These are phyloP conservation scores for Tubosaeta brunneosetosa DNA, from an alignment of 768 basidiomycete species.

Conservation along the genomic window DNA sequence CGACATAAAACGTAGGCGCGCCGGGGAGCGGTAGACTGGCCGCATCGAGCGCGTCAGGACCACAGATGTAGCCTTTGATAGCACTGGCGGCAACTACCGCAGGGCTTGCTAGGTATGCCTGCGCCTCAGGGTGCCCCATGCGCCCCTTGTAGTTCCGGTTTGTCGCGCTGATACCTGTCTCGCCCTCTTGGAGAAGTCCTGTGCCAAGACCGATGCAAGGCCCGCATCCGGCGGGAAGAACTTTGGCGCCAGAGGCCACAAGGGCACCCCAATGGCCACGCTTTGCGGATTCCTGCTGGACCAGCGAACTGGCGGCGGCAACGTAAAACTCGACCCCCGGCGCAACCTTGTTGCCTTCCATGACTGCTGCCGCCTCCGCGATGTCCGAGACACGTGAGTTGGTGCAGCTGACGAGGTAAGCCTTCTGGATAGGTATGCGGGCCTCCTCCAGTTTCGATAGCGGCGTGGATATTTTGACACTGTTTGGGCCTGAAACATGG, in stretches of 20 bases:
- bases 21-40: conserved; percentile 44
- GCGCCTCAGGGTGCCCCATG: conserved; percentile 94
- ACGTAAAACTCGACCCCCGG: conserved; percentile 95
- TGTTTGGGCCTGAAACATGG: conserved; percentile 95
- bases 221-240: conserved; percentile 92
- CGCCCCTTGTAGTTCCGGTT: conserved; percentile 99
- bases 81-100: conserved; percentile 97
- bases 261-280: conserved; percentile 87
- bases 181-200: conserved; percentile 88
- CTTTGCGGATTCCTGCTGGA: conserved; percentile 85
- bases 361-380: conserved; percentile 85
- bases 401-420: conserved; percentile 97
- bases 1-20: conserved; percentile 57
- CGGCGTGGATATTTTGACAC: conserved; percentile 94
- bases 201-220: conserved; percentile 97
- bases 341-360: conserved; percentile 76
- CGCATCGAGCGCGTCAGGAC: conserved; percentile 66
- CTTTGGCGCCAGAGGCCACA: conserved; percentile 84
- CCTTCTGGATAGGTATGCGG: conserved; percentile 86
- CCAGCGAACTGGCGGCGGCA: conserved; percentile 88
- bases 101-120: conserved; percentile 93
- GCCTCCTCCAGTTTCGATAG: conserved; percentile 75
- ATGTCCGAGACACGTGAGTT: conserved; percentile 96
- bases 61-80: conserved; percentile 83
- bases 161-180: conserved; percentile 95